Base-by-base conservation (phyloP, 1,284 basidiomycete species). In the Heterobasidion parviporum region DNA sequence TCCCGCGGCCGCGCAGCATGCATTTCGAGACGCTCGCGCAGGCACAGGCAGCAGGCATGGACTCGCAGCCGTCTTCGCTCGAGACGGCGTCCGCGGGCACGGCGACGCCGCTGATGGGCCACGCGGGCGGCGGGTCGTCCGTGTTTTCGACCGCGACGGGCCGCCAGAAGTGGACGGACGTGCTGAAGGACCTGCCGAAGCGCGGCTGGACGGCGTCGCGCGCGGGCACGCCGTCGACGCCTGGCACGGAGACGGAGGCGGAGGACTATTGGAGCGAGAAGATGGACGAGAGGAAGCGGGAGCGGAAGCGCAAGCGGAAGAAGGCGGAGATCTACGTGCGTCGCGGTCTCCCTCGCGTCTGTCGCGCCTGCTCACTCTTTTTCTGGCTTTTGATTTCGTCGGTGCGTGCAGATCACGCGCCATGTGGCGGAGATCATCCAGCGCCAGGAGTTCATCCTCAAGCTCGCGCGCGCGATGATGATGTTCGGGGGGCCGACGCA, bases 401-500 rank as follows among this genome's bases (percentile, higher is more conserved):
- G 52, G 18, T 18, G 18, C 18, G 26, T 5, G 26, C 64, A 91
- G 87, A 94, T 95, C 61, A 94, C 93, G 43, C 88, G 87, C 63
- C 93, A 95, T 65, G 89, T 95, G 18, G 55, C 60, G 18, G 55
- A 56, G 56, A 88, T 95, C 61, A 77, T 95, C 50, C 83, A 87
- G 63, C 80, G 94, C 16, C 92, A 96, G 68, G 89, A 94, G 61
- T 96, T 96, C 72, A 78, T 97, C 57, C 74, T 95, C 68, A 96
- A 96, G 74, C 81, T 96, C 44, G 82, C 89, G 15, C 81, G 93
- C 49, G 86, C 92, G 8, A 82, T 97, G 76, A 95, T 96, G 92
- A 94, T 94, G 92, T 96, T 94, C 62, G 92, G 92, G 44, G 90
- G 87, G 2, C 93, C 94, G n/a, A 85, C 87, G 2, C 92, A 96